These are phyloP conservation scores for Firmiana major DNA, from an alignment of 345 rosid species.

Conservation along the genomic window DNA sequence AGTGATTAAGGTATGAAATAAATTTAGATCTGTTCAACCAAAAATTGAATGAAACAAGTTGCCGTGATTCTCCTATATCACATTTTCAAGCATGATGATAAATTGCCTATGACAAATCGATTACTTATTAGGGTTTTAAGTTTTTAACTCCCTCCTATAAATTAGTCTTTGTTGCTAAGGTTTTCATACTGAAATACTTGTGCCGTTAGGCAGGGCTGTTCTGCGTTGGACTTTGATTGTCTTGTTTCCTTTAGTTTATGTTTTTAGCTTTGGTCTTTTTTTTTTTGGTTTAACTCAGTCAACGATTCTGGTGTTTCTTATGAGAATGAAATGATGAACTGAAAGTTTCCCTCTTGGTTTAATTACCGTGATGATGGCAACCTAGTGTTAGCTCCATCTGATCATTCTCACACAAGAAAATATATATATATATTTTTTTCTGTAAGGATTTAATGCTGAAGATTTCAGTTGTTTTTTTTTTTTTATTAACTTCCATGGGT, in stretches of 20 bases:
- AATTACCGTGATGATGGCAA: constrained; percentile 45
- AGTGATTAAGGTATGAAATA: no score
- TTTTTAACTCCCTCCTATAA: not conserved
- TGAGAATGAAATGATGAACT: constrained; percentile 8
- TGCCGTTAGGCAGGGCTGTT: not conserved
- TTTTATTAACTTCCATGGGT: no score
- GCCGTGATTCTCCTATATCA: no score
- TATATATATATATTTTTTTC: no score
- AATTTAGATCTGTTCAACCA: no score
- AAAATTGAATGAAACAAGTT: no score
- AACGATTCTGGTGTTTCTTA: not conserved
- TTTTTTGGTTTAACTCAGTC: not conserved
- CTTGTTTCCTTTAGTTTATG: not conserved
- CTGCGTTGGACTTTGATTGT: not conserved
- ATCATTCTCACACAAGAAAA: not conserved
- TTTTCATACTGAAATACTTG: not conserved
- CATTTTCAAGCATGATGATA: no score
- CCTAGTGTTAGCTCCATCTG: constrained; percentile 39
- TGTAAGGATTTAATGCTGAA: no score
- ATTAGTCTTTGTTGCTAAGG: not conserved
- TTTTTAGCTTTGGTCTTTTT: not conserved
- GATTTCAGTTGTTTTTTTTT: no score
- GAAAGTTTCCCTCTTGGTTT: constrained; percentile 38
- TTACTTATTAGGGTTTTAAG: no score
- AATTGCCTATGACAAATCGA: no score